Base-by-base conservation (phyloP, 1,284 basidiomycete genomes). In the Moesziomyces antarcticus region DNA sequence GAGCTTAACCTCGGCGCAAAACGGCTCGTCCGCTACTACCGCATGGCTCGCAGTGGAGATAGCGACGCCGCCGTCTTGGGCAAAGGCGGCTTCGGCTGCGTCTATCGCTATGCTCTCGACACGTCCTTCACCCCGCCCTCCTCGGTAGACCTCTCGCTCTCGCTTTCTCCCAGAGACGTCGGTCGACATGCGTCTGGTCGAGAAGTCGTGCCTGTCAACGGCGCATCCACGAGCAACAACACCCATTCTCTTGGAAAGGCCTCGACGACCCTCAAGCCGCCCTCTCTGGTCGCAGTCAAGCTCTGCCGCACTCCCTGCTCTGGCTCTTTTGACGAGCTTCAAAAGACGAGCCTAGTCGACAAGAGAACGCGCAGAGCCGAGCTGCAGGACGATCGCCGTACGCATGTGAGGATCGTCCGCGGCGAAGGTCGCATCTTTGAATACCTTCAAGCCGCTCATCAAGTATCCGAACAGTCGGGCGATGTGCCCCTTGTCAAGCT, bases 241-340 rank as follows among this genome's bases (percentile, higher is more conserved):
- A 7, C 16, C 16, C 6, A 53, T 33, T 24, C 11, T 30, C 46
- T 24, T 25, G 20, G 20, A 18, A 45, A 21, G 42, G 41, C 30
- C 30, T 33, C 30, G 30, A 8, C 42, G 49, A 30, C 11, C 14
- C 56, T 21, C 5, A 56, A 56, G 20, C 53, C 57, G 7, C 69
- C 77, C 11, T 68, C 75, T 13, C 59, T 79, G 2, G 69, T 80
- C 13, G 74, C 77, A n/a, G 68, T 78, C 51, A 80, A 80, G 60
- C 56, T 78, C 20, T 80, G 78, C 35, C 73, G 77, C 22, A 78
- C 76, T 5, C 78, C 78, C n/a, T 72, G 63, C 41, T 66, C 70
- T 1, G 78, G 78, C 27, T 72, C 71, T 4, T 80, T 74, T 35
- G 78, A 80, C 53, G 78, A 80, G 61, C 51, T 80, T 35, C 78